phyloP scores from a whole-genome alignment of 495 filamentous ascomycete species.

The Penicillium dipodomyicola region DNA sequence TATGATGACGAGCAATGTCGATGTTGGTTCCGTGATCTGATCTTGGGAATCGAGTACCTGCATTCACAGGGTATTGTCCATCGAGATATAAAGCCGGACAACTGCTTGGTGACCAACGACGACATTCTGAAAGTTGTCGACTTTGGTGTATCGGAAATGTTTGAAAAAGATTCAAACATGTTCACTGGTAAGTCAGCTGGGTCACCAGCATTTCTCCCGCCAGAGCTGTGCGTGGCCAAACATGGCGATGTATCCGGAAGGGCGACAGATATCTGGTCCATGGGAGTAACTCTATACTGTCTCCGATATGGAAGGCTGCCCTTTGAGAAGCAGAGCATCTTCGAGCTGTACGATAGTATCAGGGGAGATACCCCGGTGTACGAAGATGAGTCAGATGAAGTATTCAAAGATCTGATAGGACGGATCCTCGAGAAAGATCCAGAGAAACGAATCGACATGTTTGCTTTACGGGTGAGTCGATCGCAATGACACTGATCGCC shows the following conservation, averaged over 20 bases:
- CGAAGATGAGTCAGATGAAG: slow-evolving; percentile 48
- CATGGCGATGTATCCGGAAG: slow-evolving; percentile 87
- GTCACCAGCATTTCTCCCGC: slow-evolving; percentile 91
- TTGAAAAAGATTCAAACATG: slow-evolving; percentile 87
- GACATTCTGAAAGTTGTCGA: slow-evolving; percentile 95
- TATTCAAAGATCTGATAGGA: slow-evolving; percentile 66
- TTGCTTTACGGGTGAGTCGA: slow-evolving; percentile 68
- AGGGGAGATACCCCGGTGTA: slow-evolving; percentile 56
- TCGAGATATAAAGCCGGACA: slow-evolving; percentile 97
- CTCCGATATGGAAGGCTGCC: slow-evolving; percentile 84
- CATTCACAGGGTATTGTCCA: slow-evolving; percentile 95
- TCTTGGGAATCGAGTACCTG: slow-evolving; percentile 93
- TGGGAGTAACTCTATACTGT: slow-evolving; percentile 95
- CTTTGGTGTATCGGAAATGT: slow-evolving; percentile 98
- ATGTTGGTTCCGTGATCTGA: slow-evolving; percentile 92
- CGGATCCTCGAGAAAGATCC: slow-evolving; percentile 75
- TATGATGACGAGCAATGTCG: slow-evolving; percentile 83
- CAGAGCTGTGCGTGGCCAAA: slow-evolving; percentile 83
- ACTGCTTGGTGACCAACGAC: slow-evolving; percentile 83
- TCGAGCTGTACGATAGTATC: slow-evolving; percentile 90
- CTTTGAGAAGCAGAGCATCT: slow-evolving; percentile 71
- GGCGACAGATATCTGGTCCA: slow-evolving; percentile 96
- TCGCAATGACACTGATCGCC: not conserved
- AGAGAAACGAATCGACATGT: slow-evolving; percentile 75
- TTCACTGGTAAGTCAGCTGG: slow-evolving; percentile 90